Conservation (phyloP, 768 basidiomycete species). For the Suillus decipiens region DNA sequence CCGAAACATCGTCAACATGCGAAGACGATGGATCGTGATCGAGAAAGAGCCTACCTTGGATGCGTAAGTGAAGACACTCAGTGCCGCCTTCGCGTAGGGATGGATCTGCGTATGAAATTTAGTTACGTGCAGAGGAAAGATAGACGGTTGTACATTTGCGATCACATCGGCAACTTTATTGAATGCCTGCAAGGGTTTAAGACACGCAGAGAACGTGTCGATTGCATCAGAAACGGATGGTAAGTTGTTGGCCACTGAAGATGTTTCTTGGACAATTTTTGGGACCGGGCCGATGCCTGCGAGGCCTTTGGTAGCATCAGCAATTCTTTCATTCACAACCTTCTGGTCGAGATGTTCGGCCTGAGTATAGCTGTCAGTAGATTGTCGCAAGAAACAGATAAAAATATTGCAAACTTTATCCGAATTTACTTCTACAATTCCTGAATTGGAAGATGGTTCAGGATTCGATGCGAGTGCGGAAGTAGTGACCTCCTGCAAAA, state of each 20-base stretch:
- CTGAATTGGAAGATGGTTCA: neutral
- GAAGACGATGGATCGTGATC: fast-evolving
- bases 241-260: neutral
- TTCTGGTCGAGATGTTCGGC: neutral
- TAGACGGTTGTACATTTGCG: neutral
- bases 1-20: fast-evolving
- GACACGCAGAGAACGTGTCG: neutral
- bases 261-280: too few relatives aligned
- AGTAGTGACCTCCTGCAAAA: neutral
- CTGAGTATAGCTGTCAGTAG: neutral
- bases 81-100: neutral
- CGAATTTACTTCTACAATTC: too few relatives aligned
- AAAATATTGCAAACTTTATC: neutral
- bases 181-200: neutral
- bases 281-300: neutral
- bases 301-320: neutral
- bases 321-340: neutral
- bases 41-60: neutral
- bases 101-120: neutral
- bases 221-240: neutral
- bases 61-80: neutral
- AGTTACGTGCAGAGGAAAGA: neutral
- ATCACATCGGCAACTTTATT: neutral
- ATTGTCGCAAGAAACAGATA: neutral
- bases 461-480: neutral